phyloP scores from a whole-genome alignment of 116 monocot genomes.

The Posidonia oceanica region DNA sequence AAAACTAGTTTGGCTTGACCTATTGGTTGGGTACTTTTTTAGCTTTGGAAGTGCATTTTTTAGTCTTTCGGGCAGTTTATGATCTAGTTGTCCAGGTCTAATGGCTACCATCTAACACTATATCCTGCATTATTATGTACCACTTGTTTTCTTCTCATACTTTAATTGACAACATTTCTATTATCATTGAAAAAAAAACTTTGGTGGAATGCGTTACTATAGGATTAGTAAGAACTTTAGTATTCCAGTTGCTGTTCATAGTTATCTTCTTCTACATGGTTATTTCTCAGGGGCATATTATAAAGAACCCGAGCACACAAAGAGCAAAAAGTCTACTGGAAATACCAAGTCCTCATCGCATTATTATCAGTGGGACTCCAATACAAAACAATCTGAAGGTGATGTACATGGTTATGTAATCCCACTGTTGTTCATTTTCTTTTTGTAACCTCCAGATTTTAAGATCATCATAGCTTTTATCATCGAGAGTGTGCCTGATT shows the following conservation, averaged over 20 bases:
- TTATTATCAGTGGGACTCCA: constrained; percentile 94
- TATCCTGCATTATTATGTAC: no score
- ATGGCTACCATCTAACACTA: no score
- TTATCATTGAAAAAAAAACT: no score
- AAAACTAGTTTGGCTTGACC: no score
- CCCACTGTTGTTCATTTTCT: background rate
- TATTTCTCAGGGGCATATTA: constrained; percentile 62
- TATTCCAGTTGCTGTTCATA: background rate
- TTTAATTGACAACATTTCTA: no score
- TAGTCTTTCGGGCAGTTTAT: no score
- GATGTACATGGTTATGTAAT: background rate
- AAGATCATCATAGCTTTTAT: background rate
- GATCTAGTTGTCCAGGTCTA: no score
- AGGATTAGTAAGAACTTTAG: background rate
- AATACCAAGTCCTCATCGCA: constrained; percentile 78
- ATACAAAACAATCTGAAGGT: constrained; percentile 98
- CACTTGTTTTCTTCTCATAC: no score
- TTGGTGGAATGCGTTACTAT: no score
- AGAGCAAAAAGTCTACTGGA: constrained; percentile 79
- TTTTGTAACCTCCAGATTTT: background rate
- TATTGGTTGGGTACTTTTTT: no score
- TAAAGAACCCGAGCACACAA: constrained; percentile 88
- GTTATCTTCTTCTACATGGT: background rate
- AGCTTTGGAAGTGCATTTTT: no score
- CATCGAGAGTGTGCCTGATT: background rate